Evolutionary conservation across 306 rosid species (phyloP), one percentile per base, ranked within the genome.

Genomic region (Calophaca sinica): DNA sequence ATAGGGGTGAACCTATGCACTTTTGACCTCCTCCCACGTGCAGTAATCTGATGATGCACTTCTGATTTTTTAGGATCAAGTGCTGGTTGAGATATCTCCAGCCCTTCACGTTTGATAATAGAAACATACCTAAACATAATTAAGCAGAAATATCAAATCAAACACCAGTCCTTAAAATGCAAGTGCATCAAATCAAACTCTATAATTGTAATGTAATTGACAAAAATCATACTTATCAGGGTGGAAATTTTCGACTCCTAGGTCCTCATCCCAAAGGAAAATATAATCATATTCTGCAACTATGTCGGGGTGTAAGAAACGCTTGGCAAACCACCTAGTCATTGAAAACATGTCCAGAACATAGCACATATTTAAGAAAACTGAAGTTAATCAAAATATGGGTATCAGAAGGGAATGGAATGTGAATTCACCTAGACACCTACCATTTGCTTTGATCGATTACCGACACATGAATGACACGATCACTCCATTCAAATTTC

Each of bases 251-350:
- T 94, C 90, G 1, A 94, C 96, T 79, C 99, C 99, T 51, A 94
- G 91, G 84, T 94, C 99, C 79, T 94, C 99, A 46, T 94, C 99
- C 99, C 99, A 94, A 28, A 94, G 97, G 84, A 94, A 94, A 78
- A 94, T 76, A 79, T 94, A 90, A 68, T 76, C 63, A 80, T 94
- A 94, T 48, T 85, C 89, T 15, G 91, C 91, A 71, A 94, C 96
- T 63, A 94, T 87, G 82, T 94, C 97, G 6, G 99, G 99, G 81
- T 94, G 99, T 53, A 94, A 79, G 89, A 94, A 94, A 61, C 97
- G 94, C 83, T 94, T 94, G 32, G 99, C 99, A 71, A 90, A 91
- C 99, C 99, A 94, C 97, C 99, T 94, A 82, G 42, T 42, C 71
- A 83, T 74, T 75, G 67, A 62, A 75, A 78, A 72, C 31, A 83